Conservation (phyloP, 495 filamentous ascomycete species). For the Aspergillus kassunensis region DNA sequence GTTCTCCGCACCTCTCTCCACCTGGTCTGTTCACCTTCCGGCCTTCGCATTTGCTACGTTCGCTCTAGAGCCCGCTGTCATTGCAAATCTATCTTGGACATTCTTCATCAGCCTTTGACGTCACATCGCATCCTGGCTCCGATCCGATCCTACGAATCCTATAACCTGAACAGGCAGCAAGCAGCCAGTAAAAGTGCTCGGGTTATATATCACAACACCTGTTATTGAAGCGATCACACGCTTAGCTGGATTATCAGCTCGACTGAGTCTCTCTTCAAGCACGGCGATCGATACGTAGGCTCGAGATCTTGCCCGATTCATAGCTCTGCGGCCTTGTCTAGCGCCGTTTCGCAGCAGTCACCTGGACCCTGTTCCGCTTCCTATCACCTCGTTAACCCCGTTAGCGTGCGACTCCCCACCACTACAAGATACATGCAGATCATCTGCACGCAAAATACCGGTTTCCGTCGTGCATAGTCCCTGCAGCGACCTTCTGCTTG, state of each 20-base stretch:
- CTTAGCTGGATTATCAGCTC: constrained; percentile 19
- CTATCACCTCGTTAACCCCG: constrained; percentile 16
- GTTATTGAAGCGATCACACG: constrained; percentile 19
- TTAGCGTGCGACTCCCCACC: constrained; percentile 17
- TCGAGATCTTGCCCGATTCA: constrained; percentile 22
- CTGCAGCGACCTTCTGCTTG: constrained; percentile 36
- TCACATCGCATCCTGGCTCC: constrained; percentile 1
- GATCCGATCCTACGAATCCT: not conserved
- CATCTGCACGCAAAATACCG: constrained; percentile 52
- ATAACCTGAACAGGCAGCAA: not conserved
- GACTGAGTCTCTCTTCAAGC: constrained; percentile 1
- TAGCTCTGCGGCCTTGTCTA: constrained; percentile 23
- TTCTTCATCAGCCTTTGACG: constrained; percentile 1
- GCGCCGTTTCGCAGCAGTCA: constrained; percentile 35
- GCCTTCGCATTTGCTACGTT: constrained; percentile 12
- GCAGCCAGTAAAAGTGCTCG: not conserved
- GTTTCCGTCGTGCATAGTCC: constrained; percentile 46
- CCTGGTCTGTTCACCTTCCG: constrained; percentile 6
- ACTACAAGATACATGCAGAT: constrained; percentile 42
- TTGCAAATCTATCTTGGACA: not conserved
- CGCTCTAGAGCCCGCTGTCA: not conserved
- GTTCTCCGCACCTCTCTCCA: constrained; percentile 20
- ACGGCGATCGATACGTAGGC: constrained; percentile 11
- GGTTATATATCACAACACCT: not conserved
- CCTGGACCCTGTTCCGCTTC: constrained; percentile 37